Percentiles rank a stretch among this genome's conserved stretches.
Conservation (phyloP, 1,284 basidiomycete genomes). For the Naganishia albida region DNA sequence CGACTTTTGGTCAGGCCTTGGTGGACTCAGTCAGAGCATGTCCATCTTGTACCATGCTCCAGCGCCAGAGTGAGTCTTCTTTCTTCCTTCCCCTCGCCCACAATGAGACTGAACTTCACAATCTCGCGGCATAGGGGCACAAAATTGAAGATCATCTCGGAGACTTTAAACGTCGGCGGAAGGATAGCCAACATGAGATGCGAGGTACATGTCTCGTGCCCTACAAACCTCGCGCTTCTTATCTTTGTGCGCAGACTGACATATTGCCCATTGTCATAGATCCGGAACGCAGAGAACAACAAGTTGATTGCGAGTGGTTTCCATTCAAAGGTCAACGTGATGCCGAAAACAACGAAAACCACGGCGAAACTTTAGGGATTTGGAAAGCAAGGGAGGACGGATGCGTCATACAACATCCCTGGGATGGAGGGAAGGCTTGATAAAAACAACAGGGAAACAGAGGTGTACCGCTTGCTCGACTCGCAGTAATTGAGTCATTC, state of each 20-base stretch:
- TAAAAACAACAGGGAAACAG: not conserved
- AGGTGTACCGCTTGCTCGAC: too few species aligned
- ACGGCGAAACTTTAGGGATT: slow-evolving; percentile 9
- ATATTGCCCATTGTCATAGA: slow-evolving; percentile 1
- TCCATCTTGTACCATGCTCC: slow-evolving; percentile 31
- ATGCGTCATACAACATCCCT: not conserved
- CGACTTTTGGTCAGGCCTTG: slow-evolving; percentile 33
- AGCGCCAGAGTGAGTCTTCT: slow-evolving; percentile 28
- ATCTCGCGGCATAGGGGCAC: slow-evolving; percentile 15
- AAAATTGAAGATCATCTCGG: slow-evolving; percentile 31
- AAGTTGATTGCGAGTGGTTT: slow-evolving; percentile 33
- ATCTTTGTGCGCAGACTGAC: not conserved
- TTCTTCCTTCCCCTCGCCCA: not conserved
- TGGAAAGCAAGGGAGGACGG: not conserved
- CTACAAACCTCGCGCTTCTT: too few species aligned
- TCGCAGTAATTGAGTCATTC: too few species aligned
- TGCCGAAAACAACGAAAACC: slow-evolving; percentile 18
- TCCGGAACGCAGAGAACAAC: slow-evolving; percentile 24
- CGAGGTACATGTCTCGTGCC: slow-evolving; percentile 28
- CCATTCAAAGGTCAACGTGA: slow-evolving; percentile 34
- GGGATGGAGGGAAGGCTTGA: not conserved
- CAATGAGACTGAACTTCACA: too few species aligned
- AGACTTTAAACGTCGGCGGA: slow-evolving; percentile 33
- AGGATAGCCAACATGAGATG: slow-evolving; percentile 35
- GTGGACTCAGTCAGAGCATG: slow-evolving; percentile 31